Evolutionary conservation across 495 filamentous ascomycete species (phyloP).

Genomic region (Cairneyella variabilis): DNA sequence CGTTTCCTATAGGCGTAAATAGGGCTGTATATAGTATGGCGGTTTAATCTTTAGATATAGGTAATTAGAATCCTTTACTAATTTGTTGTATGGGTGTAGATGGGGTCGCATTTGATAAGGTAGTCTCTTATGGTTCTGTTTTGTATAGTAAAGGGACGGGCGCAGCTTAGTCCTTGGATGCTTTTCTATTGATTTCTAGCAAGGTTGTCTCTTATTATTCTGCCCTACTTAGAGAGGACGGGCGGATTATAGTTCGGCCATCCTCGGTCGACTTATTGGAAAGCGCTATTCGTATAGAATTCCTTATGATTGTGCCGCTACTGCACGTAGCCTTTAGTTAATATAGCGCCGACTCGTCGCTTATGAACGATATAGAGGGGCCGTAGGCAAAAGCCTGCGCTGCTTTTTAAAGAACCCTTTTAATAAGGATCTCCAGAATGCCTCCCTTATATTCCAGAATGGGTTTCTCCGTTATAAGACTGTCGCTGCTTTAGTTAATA

Average conservation of each 20-base stretch:
- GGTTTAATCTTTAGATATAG: not conserved
- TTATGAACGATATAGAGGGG: slow-evolving; percentile 5
- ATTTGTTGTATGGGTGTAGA: not conserved
- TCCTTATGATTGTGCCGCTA: not conserved
- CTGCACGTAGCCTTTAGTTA: slow-evolving; percentile 9
- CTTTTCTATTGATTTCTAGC: not conserved
- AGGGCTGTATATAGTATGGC: not conserved
- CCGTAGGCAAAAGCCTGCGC: slow-evolving; percentile 2
- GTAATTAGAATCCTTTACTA: not conserved
- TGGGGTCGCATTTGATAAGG: not conserved
- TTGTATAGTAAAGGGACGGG: not conserved
- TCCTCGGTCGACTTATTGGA: not conserved
- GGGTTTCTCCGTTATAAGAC: slow-evolving; percentile 1
- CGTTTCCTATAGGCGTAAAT: not conserved
- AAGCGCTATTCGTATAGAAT: not conserved
- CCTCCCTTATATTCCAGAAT: slow-evolving; percentile 5
- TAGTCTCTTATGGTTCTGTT: not conserved
- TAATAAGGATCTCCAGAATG: slow-evolving; percentile 10
- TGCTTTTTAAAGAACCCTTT: slow-evolving; percentile 10
- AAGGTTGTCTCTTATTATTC: not conserved
- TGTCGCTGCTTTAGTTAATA: slow-evolving; percentile 10
- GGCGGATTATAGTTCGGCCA: not conserved
- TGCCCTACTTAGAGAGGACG: not conserved
- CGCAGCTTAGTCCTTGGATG: not conserved
- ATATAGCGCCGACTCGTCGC: slow-evolving; percentile 4